A percentile compares a stretch with the other conserved stretches of the same genome.
These are phyloP conservation scores for Cladosporium sp. DNA, from an alignment of 2,329 filamentous ascomycete species.

Conservation along the genomic window DNA sequence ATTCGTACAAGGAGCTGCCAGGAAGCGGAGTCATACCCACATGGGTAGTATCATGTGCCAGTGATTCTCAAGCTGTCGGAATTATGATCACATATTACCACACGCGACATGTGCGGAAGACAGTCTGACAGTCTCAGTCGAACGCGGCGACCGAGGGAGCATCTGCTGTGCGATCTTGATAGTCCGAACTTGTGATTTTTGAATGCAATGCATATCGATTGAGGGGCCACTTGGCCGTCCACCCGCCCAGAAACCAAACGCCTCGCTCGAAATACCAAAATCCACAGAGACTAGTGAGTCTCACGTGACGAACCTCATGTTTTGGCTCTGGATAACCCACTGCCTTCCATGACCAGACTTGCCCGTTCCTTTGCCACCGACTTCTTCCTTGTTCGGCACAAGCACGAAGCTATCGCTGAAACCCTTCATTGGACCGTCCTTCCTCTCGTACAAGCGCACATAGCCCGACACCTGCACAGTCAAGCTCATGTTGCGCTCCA, in stretches of 20 bases:
- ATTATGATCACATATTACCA: too few relatives aligned
- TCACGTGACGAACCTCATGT: constrained; percentile 41
- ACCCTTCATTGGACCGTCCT: constrained; percentile 59
- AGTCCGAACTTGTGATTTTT: not conserved
- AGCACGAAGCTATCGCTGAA: constrained; percentile 81
- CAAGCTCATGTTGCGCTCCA: constrained; percentile 62
- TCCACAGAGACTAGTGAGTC: not conserved
- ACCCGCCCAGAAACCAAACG: not conserved
- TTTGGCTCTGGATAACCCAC: constrained; percentile 42
- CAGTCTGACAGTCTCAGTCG: too few relatives aligned
- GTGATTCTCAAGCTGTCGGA: too few relatives aligned
- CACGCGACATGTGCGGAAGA: too few relatives aligned
- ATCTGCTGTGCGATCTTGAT: too few relatives aligned
- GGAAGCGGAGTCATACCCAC: too few relatives aligned
- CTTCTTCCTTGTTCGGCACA: constrained; percentile 54
- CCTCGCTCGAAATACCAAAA: constrained; percentile 8
- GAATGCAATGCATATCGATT: not conserved
- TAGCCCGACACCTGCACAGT: constrained; percentile 69
- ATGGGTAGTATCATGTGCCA: too few relatives aligned
- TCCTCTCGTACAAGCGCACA: constrained; percentile 60
- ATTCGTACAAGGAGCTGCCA: too few relatives aligned
- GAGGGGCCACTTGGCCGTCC: not conserved
- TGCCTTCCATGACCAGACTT: constrained; percentile 30
- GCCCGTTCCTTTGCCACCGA: constrained; percentile 27
- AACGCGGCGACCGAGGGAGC: too few relatives aligned